These are phyloP conservation scores for Psilocybe subaeruginosa DNA, from an alignment of 768 basidiomycete genomes.

Conservation along the genomic window DNA sequence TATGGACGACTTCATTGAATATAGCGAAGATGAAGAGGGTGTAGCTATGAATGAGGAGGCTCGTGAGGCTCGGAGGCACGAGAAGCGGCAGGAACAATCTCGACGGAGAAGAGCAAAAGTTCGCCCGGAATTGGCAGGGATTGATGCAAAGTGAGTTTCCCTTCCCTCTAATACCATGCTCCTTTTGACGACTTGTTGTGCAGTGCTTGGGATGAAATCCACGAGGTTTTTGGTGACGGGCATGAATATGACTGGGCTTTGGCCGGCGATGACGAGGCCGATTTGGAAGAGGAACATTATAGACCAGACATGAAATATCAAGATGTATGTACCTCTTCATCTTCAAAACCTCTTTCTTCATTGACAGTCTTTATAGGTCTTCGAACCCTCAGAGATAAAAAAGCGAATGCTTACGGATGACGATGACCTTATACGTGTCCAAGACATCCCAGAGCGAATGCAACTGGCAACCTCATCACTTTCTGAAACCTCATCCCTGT, in stretches of 20 bases:
- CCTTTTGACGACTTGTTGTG: constrained; percentile 16
- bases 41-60: constrained; percentile 74
- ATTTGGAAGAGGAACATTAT: constrained; percentile 44
- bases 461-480: constrained; percentile 87
- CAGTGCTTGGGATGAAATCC: constrained; percentile 95
- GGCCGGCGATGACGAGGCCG: constrained; percentile 73
- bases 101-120: constrained; percentile 66
- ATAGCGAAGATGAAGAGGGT: constrained; percentile 77
- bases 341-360: constrained; percentile 10
- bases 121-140: constrained; percentile 74
- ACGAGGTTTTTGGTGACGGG: constrained; percentile 95
- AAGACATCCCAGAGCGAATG: constrained; percentile 95
- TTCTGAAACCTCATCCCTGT: constrained; percentile 64
- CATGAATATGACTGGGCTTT: constrained; percentile 97
- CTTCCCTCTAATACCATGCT: neutral
- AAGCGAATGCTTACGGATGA: constrained; percentile 89
- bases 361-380: constrained; percentile 62
- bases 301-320: constrained; percentile 83
- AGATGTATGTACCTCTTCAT: constrained; percentile 55
- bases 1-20: constrained; percentile 81
- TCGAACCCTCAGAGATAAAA: constrained; percentile 96
- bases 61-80: constrained; percentile 72
- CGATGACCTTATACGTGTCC: constrained; percentile 88
- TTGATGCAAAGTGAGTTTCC: constrained; percentile 76
- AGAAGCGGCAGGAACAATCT: constrained; percentile 68